Conservation (phyloP, 495 filamentous ascomycete genomes). For the Pyrenopolyporus hunteri region DNA sequence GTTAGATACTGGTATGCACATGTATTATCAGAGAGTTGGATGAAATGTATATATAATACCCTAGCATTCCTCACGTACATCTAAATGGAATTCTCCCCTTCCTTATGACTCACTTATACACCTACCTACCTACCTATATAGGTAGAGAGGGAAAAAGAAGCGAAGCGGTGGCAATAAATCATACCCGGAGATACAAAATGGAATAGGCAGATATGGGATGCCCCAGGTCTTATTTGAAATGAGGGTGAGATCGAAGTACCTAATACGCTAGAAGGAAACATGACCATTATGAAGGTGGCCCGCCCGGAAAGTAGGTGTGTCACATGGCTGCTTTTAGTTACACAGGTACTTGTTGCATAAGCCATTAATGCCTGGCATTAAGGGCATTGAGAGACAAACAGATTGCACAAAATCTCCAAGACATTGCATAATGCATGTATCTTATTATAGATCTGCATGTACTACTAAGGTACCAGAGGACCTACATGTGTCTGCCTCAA, state of each 20-base stretch:
- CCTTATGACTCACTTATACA: constrained; percentile 5
- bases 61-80: too few species aligned
- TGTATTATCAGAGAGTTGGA: too few species aligned
- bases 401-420: constrained; percentile 9
- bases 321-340: constrained; percentile 34
- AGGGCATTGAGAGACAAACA: background rate
- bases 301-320: constrained; percentile 3
- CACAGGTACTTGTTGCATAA: constrained; percentile 17
- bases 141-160: background rate
- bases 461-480: too few species aligned
- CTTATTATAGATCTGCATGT: too few species aligned
- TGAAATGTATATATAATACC: too few species aligned
- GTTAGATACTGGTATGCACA: too few species aligned
- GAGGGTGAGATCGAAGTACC: constrained; percentile 7
- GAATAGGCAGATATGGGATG: constrained; percentile 24
- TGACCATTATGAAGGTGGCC: constrained; percentile 7
- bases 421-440: constrained; percentile 5
- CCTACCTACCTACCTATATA: too few species aligned
- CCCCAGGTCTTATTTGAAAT: constrained; percentile 2
- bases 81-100: background rate
- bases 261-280: constrained; percentile 1
- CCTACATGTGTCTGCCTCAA: too few species aligned
- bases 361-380: constrained; percentile 2
- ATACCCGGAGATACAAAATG: constrained; percentile 12
- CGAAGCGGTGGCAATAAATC: constrained; percentile 26